These are phyloP conservation scores for Candida piceae DNA, from an alignment of 805 yeast genomes.

Conservation along the genomic window DNA sequence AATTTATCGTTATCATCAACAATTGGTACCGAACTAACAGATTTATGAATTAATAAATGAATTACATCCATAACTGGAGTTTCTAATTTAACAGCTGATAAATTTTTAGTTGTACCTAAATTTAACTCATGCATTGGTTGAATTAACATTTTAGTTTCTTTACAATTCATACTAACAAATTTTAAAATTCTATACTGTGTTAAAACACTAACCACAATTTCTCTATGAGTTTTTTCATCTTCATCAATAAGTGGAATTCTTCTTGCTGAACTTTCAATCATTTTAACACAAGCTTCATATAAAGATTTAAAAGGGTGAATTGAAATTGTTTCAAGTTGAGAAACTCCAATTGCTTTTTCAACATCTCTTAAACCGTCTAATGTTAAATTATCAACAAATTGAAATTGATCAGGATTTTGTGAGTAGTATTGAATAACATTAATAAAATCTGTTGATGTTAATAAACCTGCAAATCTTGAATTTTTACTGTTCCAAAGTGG, in stretches of 20 bases:
- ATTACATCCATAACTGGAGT: constrained; percentile 95
- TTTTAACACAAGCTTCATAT: constrained; percentile 88
- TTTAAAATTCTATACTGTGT: constrained; percentile 95
- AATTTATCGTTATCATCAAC: constrained; percentile 64
- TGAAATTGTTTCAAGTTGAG: constrained; percentile 77
- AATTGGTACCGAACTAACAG: constrained; percentile 92
- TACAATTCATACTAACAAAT: constrained; percentile 93
- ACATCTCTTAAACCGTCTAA: constrained; percentile 81
- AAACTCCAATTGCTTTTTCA: constrained; percentile 82
- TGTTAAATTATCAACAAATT: constrained; percentile 79
- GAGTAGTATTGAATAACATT: constrained; percentile 93
- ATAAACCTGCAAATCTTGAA: constrained; percentile 87
- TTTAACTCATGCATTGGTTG: constrained; percentile 69
- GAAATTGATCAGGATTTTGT: constrained; percentile 82
- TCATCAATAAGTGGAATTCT: constrained; percentile 92
- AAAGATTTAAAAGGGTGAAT: constrained; percentile 88
- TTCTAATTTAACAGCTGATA: constrained; percentile 81
- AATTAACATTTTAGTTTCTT: constrained; percentile 79
- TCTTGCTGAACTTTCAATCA: constrained; percentile 84
- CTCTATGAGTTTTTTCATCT: constrained; percentile 88
- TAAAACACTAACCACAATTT: constrained; percentile 89
- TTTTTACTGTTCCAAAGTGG: constrained; percentile 93
- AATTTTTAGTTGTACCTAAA: constrained; percentile 48
- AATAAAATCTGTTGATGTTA: constrained; percentile 88
- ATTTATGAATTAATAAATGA: constrained; percentile 65